phyloP scores from a whole-genome alignment of 768 basidiomycete species.

The Solioccasus polychromus region DNA sequence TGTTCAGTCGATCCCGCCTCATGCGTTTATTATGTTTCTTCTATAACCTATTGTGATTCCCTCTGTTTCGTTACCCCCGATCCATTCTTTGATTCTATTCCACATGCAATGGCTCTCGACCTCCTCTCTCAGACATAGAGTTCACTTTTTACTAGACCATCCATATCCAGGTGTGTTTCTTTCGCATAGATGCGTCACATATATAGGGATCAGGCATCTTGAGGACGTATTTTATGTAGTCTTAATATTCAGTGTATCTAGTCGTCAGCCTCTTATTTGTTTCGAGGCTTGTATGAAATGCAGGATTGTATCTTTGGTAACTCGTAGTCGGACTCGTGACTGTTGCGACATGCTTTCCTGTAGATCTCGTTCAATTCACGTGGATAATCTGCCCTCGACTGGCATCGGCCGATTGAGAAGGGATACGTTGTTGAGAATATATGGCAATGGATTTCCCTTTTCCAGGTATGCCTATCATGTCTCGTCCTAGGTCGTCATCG shows the following conservation, averaged over 20 bases:
- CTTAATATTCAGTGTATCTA: constrained; percentile 32
- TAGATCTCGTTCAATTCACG: constrained; percentile 14
- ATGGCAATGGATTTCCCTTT: constrained; percentile 31
- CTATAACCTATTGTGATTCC: constrained; percentile 19
- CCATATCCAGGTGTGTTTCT: constrained; percentile 12
- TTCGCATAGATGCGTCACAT: constrained; percentile 29
- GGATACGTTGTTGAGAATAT: constrained; percentile 18
- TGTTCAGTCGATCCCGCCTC: not conserved
- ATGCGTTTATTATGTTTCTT: constrained; percentile 6
- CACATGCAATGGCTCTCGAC: constrained; percentile 7
- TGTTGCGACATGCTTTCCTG: constrained; percentile 14
- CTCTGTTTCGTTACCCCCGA: constrained; percentile 4
- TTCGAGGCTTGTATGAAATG: constrained; percentile 21
- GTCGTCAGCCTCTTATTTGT: constrained; percentile 7
- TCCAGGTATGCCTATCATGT: constrained; percentile 30
- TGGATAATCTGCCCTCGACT: constrained; percentile 24
- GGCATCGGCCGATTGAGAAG: constrained; percentile 21
- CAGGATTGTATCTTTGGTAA: constrained; percentile 13
- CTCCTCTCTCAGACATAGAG: constrained; percentile 19
- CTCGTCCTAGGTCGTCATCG: too few relatives aligned
- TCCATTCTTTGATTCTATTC: constrained; percentile 2
- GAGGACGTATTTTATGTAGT: constrained; percentile 35
- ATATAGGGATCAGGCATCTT: constrained; percentile 35
- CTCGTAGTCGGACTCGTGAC: too few relatives aligned
- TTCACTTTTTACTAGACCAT: constrained; percentile 20